Conservation (phyloP, 306 rosid species). For the Lathyrus sativus region DNA sequence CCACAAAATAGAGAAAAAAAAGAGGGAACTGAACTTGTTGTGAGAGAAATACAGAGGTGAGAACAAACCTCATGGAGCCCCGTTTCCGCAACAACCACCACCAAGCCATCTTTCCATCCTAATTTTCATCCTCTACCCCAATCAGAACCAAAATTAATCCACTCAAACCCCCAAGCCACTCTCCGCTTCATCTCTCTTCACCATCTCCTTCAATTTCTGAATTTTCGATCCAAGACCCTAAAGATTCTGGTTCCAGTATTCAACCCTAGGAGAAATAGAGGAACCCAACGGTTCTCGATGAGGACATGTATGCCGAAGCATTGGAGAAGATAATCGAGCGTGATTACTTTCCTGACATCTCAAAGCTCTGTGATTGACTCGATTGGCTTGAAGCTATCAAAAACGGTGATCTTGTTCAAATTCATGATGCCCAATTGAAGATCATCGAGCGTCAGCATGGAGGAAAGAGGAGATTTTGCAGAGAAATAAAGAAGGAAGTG, state of each 20-base stretch:
- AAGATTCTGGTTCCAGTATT: conserved; percentile 13
- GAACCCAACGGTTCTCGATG: conserved; percentile 66
- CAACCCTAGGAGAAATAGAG: conserved; percentile 9
- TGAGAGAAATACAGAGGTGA: too few species aligned
- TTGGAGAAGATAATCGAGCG: conserved; percentile 95
- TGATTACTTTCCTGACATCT: conserved; percentile 92
- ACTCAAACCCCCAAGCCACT: conserved; percentile 89
- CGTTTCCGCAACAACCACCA: too few species aligned
- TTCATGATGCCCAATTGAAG: conserved; percentile 92
- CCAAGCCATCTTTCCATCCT: too few species aligned
- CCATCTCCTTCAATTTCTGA: conserved; percentile 61
- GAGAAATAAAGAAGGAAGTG: too few species aligned
- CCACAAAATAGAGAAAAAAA: too few species aligned
- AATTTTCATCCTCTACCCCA: too few species aligned
- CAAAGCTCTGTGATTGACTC: conserved; percentile 93
- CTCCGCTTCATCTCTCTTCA: conserved; percentile 83
- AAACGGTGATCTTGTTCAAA: conserved; percentile 75
- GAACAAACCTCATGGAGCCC: too few species aligned
- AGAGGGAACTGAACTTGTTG: too few species aligned
- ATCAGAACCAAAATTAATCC: too few species aligned
- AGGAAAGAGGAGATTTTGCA: too few species aligned
- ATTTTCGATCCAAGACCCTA: conserved; percentile 44
- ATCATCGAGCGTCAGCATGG: conserved; percentile 75
- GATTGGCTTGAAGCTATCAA: conserved; percentile 92
- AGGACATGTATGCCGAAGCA: conserved; percentile 80